Evolutionary conservation across 768 basidiomycete species (phyloP), one percentile per base, ranked within the genome.

Genomic region (Psilocybe sp.): DNA sequence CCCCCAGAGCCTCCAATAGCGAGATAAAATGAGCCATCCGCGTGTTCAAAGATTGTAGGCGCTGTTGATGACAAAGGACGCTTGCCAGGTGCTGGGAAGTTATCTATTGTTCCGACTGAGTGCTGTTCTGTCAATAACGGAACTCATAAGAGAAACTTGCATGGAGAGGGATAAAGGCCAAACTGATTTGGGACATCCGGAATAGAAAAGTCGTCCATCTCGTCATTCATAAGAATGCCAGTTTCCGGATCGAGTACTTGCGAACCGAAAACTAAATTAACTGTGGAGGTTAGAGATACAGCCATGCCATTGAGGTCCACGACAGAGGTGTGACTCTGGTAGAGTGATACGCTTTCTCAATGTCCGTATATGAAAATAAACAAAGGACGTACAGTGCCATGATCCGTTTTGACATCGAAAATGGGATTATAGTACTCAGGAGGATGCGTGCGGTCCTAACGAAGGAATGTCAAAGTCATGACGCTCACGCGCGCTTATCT

Each of bases 141-240:
- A 36, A 20, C 11, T 39, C 23, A 20, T 7, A 15, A 15, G 41
- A 35, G 47, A 13, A 16, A 64, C 79, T 50, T 64, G 88, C 89
- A 92, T 5, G 89, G 89, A 13, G 88, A 91, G 14, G 92, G 87
- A 69, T 72, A 82, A 41, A 95, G 69, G 0, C 89, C 93, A 60
- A 92, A 96, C 2, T 74, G 81, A 58, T 97, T 96, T 5, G 91
- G 80, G n/a, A 68, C 66, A 3, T 89, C 92, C 1, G 94, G 95
- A 1, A 74, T 85, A 10, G 92, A 89, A 65, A 98, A 98, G 66
- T 98, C 96, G 54, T 93, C 91, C 89, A 92, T 90, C 80, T 96
- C 91, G 60, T 98, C 84, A 60, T 98, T 98, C 37, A 98, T 68
- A 44, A 98, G 78, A 23, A 98, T 77, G 0, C 96, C 95, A 0